These are phyloP conservation scores for Brassica nigra DNA, from an alignment of 345 rosid species.

Conservation along the genomic window DNA sequence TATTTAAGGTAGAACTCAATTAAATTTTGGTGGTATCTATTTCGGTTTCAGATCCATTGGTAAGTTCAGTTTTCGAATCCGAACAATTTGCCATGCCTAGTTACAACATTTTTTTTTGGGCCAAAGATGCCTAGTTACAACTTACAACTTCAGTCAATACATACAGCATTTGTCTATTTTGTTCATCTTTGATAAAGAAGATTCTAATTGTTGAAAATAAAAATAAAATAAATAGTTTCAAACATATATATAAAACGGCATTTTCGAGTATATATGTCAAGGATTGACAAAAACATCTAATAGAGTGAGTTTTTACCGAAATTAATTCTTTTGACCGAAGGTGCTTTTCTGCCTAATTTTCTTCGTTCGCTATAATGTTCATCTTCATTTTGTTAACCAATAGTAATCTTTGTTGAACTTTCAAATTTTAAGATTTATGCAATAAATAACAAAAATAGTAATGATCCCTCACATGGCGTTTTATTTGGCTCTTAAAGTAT, in stretches of 20 bases:
- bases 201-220: neutral
- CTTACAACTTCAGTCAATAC: neutral
- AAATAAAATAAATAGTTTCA: neutral
- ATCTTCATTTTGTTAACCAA: constrained; percentile 8
- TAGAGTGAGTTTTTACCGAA: constrained; percentile 35
- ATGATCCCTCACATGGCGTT: constrained; percentile 14
- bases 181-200: neutral
- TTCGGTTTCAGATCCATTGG: neutral
- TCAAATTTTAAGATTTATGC: constrained; percentile 5
- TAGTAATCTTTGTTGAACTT: neutral
- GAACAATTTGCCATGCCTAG: neutral
- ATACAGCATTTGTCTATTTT: neutral
- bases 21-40: neutral
- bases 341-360: constrained; percentile 31
- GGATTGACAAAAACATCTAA: constrained; percentile 12
- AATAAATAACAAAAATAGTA: constrained; percentile 22
- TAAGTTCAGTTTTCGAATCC: neutral
- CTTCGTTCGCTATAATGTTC: neutral
- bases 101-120: neutral
- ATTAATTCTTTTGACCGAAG: constrained; percentile 8
- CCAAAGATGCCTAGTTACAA: neutral
- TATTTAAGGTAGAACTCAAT: neutral
- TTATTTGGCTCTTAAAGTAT: constrained; percentile 28
- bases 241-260: neutral
- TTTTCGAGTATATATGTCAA: neutral